phyloP scores from a whole-genome alignment of 169 alveolate species.

The Amoebophrya sp. region DNA sequence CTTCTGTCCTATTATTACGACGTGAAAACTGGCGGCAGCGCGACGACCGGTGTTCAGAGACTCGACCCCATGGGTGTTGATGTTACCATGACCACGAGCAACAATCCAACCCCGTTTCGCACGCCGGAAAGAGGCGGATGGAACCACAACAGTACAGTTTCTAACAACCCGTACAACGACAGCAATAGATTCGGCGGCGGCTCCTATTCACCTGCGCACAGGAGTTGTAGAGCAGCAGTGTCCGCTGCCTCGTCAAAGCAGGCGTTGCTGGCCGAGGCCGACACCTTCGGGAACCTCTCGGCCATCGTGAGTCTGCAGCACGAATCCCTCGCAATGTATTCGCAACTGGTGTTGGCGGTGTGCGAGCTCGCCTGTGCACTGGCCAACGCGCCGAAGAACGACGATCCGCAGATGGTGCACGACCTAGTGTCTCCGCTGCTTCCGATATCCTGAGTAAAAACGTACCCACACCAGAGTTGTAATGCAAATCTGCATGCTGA shows the following conservation, averaged over 20 bases:
- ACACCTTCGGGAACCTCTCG: not conserved
- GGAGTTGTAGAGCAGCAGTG: no score
- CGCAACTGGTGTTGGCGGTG: not conserved
- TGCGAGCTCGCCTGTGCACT: not conserved
- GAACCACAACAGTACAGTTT: no score
- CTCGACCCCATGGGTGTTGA: no score
- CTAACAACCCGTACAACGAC: no score
- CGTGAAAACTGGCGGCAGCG: not conserved
- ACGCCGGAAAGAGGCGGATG: no score
- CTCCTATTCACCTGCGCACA: not conserved
- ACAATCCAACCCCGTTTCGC: not conserved
- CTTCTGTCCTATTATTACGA: not conserved
- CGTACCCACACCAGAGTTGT: no score
- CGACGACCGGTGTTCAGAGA: no score
- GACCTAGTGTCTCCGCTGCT: not conserved
- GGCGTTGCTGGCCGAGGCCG: not conserved
- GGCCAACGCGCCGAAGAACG: not conserved
- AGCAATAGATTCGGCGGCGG: not conserved
- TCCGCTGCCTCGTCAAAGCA: no score
- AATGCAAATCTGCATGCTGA: no score
- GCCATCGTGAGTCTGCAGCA: not conserved
- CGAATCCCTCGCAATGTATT: not conserved
- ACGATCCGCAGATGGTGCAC: not conserved
- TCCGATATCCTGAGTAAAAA: no score
- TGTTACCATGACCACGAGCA: not conserved